Conservation (phyloP, 2,329 filamentous ascomycete species). For the Aphanocladium album region DNA sequence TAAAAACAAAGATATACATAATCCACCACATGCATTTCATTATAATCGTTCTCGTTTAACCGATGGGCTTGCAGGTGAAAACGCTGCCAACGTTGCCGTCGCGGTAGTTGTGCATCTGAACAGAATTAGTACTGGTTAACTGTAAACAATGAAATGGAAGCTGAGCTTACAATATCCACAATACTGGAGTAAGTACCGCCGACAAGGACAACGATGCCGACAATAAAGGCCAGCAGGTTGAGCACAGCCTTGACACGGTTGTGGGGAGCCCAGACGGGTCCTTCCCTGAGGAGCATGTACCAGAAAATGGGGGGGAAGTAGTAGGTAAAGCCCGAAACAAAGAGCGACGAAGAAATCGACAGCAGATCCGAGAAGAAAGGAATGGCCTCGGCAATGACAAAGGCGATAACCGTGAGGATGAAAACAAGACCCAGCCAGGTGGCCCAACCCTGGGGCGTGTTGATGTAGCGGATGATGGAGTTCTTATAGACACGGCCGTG, state of each 20-base stretch:
- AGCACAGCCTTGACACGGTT: slow-evolving; percentile 23
- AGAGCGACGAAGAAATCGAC: slow-evolving; percentile 46
- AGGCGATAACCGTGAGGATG: slow-evolving; percentile 57
- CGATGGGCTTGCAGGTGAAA: slow-evolving; percentile 24
- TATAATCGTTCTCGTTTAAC: not conserved
- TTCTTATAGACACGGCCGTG: slow-evolving; percentile 41
- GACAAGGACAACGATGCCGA: slow-evolving; percentile 28
- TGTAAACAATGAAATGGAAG: too few relatives aligned
- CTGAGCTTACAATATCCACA: slow-evolving; percentile 26
- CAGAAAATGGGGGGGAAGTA: slow-evolving; percentile 39
- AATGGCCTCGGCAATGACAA: slow-evolving; percentile 67
- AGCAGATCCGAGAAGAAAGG: slow-evolving; percentile 68
- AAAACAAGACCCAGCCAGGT: slow-evolving; percentile 57
- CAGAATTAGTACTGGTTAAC: slow-evolving; percentile 11
- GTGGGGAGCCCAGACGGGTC: slow-evolving; percentile 24
- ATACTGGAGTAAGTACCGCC: slow-evolving; percentile 30
- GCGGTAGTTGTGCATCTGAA: slow-evolving; percentile 22
- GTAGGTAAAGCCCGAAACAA: slow-evolving; percentile 42
- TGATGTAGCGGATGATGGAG: slow-evolving; percentile 41
- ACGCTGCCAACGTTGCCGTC: slow-evolving; percentile 23
- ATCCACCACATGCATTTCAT: not conserved
- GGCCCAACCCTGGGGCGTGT: slow-evolving; percentile 43
- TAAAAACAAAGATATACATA: slow-evolving; percentile 1
- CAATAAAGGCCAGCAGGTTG: slow-evolving; percentile 25
- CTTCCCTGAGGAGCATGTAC: slow-evolving; percentile 35